phyloP scores from a whole-genome alignment of 306 rosid genomes.

The Dalbergia cultrata region DNA sequence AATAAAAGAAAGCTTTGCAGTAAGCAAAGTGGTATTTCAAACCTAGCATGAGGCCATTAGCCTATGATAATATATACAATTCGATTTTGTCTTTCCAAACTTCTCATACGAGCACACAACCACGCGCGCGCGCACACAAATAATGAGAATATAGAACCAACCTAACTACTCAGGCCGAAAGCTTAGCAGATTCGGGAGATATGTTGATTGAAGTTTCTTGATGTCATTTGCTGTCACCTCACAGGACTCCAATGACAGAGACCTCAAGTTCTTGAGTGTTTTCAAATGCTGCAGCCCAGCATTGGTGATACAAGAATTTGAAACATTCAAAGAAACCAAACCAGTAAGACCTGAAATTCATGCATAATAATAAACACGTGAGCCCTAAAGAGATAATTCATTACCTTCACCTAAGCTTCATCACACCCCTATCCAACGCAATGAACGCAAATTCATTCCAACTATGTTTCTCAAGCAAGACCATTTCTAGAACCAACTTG shows the following conservation, averaged over 20 bases:
- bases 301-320: constrained; percentile 76
- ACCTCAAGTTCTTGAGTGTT: constrained; percentile 78
- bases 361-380: constrained; percentile 34
- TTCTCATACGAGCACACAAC: too few relatives aligned
- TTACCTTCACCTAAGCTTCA: too few relatives aligned
- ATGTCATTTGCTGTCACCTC: constrained; percentile 79
- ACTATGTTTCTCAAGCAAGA: too few relatives aligned
- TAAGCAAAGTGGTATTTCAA: constrained; percentile 35
- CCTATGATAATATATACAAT: constrained; percentile 40
- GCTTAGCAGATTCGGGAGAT: constrained; percentile 87
- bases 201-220: constrained; percentile 71
- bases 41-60: constrained; percentile 17
- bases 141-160: neutral
- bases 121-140: too few relatives aligned
- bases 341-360: constrained; percentile 75
- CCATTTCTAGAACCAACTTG: too few relatives aligned
- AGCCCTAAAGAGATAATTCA: constrained; percentile 7
- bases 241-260: constrained; percentile 86
- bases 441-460: too few relatives aligned
- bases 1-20: constrained; percentile 48
- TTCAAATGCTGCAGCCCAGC: constrained; percentile 82
- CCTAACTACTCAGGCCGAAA: constrained; percentile 77
- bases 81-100: neutral
- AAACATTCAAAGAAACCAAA: constrained; percentile 78
- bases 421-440: too few relatives aligned